Evolutionary conservation across 805 yeast genomes (phyloP).

Genomic region (Gaillardinia entomophila): DNA sequence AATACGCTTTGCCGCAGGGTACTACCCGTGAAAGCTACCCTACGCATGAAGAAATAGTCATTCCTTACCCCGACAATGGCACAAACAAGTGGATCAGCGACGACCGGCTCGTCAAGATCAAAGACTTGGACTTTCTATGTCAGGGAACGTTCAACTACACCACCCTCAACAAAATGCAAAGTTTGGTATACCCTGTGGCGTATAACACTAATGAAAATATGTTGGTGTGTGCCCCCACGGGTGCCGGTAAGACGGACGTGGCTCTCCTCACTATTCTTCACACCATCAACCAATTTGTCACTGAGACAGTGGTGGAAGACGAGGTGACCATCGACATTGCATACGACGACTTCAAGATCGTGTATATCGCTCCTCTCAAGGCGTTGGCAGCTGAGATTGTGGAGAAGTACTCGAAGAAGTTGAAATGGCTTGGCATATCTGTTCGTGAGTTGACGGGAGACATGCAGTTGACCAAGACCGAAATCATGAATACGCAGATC

Average conservation of each 20-base stretch:
- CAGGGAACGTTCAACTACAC: conserved; percentile 80
- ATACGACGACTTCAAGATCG: conserved; percentile 81
- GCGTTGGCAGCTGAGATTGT: conserved; percentile 97
- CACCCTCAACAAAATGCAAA: conserved; percentile 80
- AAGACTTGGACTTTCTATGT: conserved; percentile 70
- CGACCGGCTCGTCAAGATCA: conserved; percentile 48
- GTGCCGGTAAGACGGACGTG: conserved; percentile 96
- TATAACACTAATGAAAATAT: conserved; percentile 90
- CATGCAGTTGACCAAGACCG: conserved; percentile 83
- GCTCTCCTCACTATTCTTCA: conserved; percentile 78
- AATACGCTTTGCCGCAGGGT: conserved; percentile 74
- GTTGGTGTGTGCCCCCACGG: conserved; percentile 96
- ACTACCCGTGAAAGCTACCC: conserved; percentile 60
- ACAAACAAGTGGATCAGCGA: conserved; percentile 37
- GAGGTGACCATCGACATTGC: conserved; percentile 56
- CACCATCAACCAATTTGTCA: conserved; percentile 66
- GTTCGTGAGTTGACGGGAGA: conserved; percentile 93
- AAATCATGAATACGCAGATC: conserved; percentile 75
- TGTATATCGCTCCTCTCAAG: conserved; percentile 89
- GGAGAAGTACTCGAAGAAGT: conserved; percentile 72
- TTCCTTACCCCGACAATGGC: conserved; percentile 64
- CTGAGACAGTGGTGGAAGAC: conserved; percentile 43
- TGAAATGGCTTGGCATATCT: conserved; percentile 78
- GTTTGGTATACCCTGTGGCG: conserved; percentile 86
- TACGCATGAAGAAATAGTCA: conserved; percentile 71